Evolutionary conservation across 331 rosid genomes (phyloP), one percentile per base, ranked within the genome.

Genomic region (Rhamnella rubrinervis): DNA sequence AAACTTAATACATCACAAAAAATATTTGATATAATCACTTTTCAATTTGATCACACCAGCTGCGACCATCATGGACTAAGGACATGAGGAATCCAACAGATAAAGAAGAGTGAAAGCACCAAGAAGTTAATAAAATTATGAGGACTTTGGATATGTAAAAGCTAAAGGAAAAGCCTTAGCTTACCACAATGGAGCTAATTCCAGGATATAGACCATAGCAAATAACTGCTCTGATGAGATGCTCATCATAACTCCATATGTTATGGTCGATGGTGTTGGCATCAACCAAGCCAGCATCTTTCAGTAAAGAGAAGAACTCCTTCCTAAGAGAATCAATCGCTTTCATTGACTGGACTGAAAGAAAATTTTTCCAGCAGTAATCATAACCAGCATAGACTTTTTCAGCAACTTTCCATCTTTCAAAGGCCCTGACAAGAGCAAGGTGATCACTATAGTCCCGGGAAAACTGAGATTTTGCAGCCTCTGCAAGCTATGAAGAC

Each of bases 181-280:
- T 60, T 86, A 95, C 99, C 93, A 91, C 88, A 80, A 91, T 79
- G 79, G 99, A 91, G 83, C 93, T 80, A 80, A 91, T 88, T 71
- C 99, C 97, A 75, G 97, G 99, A 87, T 89, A 91, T 40, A 91
- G 88, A 59, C 97, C 97, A 80, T 74, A 84, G 88, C 96, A 95
- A 83, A 95, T 86, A 75, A 89, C 81, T 71, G 96, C 92, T 23
- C 88, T 86, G 77, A 87, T 49, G 41, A 95, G 96, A 79, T 85
- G 84, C 66, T 83, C 84, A 72, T 95, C 96, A 70, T 76, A 72
- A 79, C 93, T 83, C 95, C 90, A 87, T 23, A 79, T 77, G 26
- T 85, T 84, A 79, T 84, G 76, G 85, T 69, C 71, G 73, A 83
- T 66, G 58, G 81, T 50, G 79, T 82, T 75, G 69, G 86, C 81